phyloP scores from a whole-genome alignment of 352 stramenopile genomes.

The Phytopythium aichiense region DNA sequence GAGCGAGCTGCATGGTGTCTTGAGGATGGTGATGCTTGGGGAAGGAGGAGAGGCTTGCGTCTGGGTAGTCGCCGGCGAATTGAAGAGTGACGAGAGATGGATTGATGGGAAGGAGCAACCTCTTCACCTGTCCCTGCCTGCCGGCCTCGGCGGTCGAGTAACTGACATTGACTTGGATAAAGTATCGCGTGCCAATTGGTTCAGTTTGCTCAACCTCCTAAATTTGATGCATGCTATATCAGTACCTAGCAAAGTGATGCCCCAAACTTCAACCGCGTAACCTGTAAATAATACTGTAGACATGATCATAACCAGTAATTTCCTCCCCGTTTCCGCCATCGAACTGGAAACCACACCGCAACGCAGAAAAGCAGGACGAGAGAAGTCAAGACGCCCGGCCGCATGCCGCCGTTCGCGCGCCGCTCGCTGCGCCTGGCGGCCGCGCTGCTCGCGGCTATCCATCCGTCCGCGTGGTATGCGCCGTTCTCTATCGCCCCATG shows the following conservation, averaged over 20 bases:
- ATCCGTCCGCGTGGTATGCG: background rate
- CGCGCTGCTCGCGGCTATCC: constrained; percentile 1
- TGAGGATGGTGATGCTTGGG: background rate
- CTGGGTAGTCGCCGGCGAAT: constrained; percentile 3
- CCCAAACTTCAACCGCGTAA: constrained; percentile 1
- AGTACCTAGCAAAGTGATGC: background rate
- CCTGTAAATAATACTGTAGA: background rate
- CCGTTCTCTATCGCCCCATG: background rate
- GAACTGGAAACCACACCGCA: background rate
- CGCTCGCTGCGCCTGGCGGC: background rate
- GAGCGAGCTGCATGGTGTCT: constrained; percentile 37
- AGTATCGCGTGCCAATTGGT: background rate
- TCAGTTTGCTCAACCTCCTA: background rate
- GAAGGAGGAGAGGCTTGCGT: background rate
- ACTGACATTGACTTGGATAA: background rate
- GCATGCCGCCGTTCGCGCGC: background rate
- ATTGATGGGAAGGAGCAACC: background rate
- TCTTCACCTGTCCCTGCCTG: background rate
- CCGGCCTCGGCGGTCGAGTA: background rate
- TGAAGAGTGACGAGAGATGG: constrained; percentile 1
- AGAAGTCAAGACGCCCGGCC: background rate
- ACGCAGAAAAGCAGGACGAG: background rate
- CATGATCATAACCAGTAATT: background rate
- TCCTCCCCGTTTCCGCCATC: background rate
- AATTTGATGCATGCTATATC: background rate